Percentiles rank a stretch among this genome's conserved stretches.
These are phyloP conservation scores for Litchi chinensis DNA, from an alignment of 345 rosid genomes.

Conservation along the genomic window DNA sequence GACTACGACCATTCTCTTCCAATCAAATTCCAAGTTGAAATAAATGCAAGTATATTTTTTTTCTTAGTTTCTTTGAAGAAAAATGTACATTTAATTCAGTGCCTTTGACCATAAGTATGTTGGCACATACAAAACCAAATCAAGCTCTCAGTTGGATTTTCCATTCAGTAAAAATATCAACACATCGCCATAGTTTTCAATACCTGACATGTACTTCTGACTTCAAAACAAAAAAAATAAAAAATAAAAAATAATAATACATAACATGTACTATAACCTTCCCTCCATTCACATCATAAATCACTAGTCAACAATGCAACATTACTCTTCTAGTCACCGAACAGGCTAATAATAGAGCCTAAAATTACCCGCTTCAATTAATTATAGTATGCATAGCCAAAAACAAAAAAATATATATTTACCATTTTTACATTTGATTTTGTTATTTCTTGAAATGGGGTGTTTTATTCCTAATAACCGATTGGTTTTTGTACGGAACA, in stretches of 20 bases:
- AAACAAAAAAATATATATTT: background rate
- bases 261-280: background rate
- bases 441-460: background rate
- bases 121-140: background rate
- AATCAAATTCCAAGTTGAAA: too few relatives aligned
- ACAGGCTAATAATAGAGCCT: background rate
- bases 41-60: too few relatives aligned
- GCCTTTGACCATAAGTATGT: background rate
- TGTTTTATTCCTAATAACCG: background rate
- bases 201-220: background rate
- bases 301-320: background rate
- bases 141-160: too few relatives aligned
- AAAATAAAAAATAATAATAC: too few relatives aligned
- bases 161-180: background rate
- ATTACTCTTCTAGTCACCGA: background rate
- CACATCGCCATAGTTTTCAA: background rate
- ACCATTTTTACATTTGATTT: background rate
- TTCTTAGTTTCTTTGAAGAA: background rate
- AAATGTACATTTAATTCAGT: background rate
- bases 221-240: too few relatives aligned
- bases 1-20: background rate
- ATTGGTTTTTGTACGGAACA: too few relatives aligned
- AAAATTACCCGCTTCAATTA: background rate
- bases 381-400: background rate
- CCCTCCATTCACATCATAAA: background rate